Evolutionary conservation across 345 rosid species (phyloP).

Genomic region (Rubroshorea leprosula): DNA sequence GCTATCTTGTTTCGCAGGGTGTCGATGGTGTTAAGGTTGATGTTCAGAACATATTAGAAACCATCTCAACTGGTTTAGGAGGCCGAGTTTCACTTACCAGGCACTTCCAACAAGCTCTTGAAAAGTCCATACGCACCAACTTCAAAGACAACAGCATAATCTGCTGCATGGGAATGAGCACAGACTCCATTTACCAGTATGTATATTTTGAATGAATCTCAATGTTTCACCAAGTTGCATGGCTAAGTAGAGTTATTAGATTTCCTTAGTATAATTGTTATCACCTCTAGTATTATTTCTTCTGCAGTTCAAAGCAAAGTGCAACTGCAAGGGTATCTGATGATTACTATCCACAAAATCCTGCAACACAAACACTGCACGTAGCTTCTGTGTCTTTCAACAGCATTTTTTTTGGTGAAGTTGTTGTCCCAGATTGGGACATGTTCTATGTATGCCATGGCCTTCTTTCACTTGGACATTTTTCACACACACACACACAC

Average conservation of each 20-base stretch:
- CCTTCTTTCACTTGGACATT: not conserved
- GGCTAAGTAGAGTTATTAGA: too few species aligned
- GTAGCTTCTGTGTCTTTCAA: slow-evolving; percentile 51
- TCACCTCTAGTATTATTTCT: not conserved
- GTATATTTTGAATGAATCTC: slow-evolving; percentile 6
- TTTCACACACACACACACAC: too few species aligned
- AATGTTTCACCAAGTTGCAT: not conserved
- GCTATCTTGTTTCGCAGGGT: slow-evolving; percentile 41
- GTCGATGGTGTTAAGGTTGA: slow-evolving; percentile 63
- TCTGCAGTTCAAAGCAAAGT: slow-evolving; percentile 41
- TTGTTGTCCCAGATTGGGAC: slow-evolving; percentile 57
- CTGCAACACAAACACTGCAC: slow-evolving; percentile 44
- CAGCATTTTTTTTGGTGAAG: slow-evolving; percentile 57
- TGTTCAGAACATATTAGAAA: slow-evolving; percentile 50
- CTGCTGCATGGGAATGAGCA: slow-evolving; percentile 54
- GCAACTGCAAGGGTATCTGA: slow-evolving; percentile 48
- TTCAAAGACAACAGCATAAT: slow-evolving; percentile 52
- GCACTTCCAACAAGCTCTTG: slow-evolving; percentile 45
- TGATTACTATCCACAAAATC: slow-evolving; percentile 47
- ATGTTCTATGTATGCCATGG: slow-evolving; percentile 44
- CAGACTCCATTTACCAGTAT: slow-evolving; percentile 49
- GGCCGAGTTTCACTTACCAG: slow-evolving; percentile 44
- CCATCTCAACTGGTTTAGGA: slow-evolving; percentile 35
- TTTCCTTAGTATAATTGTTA: not conserved
- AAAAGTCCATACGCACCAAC: slow-evolving; percentile 39